Base-by-base conservation (phyloP, 352 stramenopile species). In the Blastocystis sp. region DNA sequence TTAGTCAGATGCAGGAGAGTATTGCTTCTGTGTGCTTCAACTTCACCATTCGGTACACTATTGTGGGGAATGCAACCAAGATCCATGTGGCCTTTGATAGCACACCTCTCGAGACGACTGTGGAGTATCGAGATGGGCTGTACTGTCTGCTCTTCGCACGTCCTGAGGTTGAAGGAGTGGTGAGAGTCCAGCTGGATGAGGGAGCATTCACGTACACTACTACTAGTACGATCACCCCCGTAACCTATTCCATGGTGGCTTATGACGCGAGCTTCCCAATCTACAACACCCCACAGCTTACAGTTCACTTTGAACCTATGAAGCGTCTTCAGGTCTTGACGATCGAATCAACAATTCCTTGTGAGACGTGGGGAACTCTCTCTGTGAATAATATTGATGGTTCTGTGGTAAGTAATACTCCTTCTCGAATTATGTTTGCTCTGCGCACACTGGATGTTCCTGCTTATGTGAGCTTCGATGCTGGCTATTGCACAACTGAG, bases 151-250 rank as follows among this genome's bases (percentile, higher is more conserved):
- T 8, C 23, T 62, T 41, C 13, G 18, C 15, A 20, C 26, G 23
- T 7, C 70, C 43, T 26, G n/a, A 29, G 2, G 4, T 15, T 9
- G 70, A 62, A 2, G 45, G 45, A 0, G 23, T 23, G 43, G 39
- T 80, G 50, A 29, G 45, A 47, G 37, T 80, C 13, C 13, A n/a
- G 9, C 34, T 80, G 70, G 70, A 80, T 45, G 39, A 80, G 70
- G 70, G 70, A 23, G 45, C 70, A 6, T 63, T 80, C 45, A 20
- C 43, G 18, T 62, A 29, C 13, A 80, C 70, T 4, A 64, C 70
- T 7, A 64, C 39, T 6, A 41, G 20, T 11, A 80, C 70, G 9
- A n/a, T n/a, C n/a, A 62, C 45, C 37, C 45, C 70, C 54, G 20
- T 45, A 3, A 50, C 41, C n/a, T 80, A 61, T 29, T 26, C 62